phyloP scores from a whole-genome alignment of 163 green algal genomes.

The Chloromonas sp. region DNA sequence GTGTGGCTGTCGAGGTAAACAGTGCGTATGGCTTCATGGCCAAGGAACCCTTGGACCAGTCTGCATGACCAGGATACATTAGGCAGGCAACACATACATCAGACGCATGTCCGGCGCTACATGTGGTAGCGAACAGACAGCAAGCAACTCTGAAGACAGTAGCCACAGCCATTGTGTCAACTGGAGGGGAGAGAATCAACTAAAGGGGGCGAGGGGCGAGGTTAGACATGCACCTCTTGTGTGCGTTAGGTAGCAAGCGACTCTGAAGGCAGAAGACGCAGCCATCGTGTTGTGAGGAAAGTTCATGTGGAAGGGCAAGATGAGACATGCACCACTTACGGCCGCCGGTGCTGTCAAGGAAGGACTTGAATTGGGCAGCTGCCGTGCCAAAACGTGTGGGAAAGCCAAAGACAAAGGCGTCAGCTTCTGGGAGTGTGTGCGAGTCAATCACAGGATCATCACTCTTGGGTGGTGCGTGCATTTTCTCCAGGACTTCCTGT shows the following conservation, averaged over 20 bases:
- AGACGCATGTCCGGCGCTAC: no score
- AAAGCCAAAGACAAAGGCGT: slow-evolving; percentile 83
- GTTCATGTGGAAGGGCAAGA: no score
- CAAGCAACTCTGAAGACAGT: no score
- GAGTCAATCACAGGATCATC: slow-evolving; percentile 56
- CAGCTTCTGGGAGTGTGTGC: slow-evolving; percentile 52
- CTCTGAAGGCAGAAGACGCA: no score
- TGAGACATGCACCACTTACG: slow-evolving; percentile 4
- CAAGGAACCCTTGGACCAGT: slow-evolving; percentile 71
- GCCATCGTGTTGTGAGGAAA: no score
- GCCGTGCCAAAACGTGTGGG: slow-evolving; percentile 73
- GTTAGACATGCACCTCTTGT: no score
- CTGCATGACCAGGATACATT: neutral
- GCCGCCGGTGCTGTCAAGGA: slow-evolving; percentile 76
- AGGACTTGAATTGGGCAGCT: slow-evolving; percentile 58
- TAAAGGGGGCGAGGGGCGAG: no score
- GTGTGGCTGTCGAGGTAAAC: slow-evolving; percentile 37
- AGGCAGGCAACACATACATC: no score
- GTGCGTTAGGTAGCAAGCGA: no score
- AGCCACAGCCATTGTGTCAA: no score
- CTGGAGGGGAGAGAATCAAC: no score
- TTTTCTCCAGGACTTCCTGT: slow-evolving; percentile 77
- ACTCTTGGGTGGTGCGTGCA: slow-evolving; percentile 77
- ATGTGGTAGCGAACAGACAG: no score
- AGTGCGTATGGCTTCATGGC: slow-evolving; percentile 66